These are phyloP conservation scores for Buddleja alternifolia DNA, from an alignment of 257 asterid genomes.

Conservation along the genomic window DNA sequence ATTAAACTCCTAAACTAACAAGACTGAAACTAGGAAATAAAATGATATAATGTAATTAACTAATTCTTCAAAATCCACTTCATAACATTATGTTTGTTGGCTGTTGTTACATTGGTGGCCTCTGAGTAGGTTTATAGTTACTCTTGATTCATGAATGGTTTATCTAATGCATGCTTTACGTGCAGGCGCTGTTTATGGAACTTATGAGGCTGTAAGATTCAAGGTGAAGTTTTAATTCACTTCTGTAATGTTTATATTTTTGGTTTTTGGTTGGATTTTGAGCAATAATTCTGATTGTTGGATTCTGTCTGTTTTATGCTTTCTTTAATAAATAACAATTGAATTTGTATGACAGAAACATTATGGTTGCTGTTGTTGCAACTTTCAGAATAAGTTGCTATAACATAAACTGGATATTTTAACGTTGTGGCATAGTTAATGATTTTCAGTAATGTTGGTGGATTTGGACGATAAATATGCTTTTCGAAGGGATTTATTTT, in stretches of 20 bases:
- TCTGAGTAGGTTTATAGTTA: neutral
- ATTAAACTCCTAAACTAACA: no score
- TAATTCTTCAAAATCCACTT: no score
- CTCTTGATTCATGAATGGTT: neutral
- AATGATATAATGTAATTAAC: no score
- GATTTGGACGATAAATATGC: no score
- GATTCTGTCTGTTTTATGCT: neutral
- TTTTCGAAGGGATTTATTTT: no score
- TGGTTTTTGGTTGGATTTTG: neutral
- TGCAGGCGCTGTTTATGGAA: constrained; percentile 50
- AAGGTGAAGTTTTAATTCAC: constrained; percentile 31
- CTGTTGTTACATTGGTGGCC: neutral
- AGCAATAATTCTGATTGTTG: constrained; percentile 3
- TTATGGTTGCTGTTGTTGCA: neutral
- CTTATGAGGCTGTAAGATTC: constrained; percentile 45
- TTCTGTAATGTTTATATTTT: neutral
- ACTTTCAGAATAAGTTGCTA: neutral
- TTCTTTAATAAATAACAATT: neutral
- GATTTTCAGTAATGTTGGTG: no score
- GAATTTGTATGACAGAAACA: neutral
- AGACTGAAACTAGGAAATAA: no score
- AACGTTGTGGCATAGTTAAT: neutral
- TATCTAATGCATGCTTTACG: constrained; percentile 16
- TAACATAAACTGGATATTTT: neutral
- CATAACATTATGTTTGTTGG: no score